Evolutionary conservation across 176 grass and related monocot species (phyloP).

Genomic region (Pontederia paniculata): DNA sequence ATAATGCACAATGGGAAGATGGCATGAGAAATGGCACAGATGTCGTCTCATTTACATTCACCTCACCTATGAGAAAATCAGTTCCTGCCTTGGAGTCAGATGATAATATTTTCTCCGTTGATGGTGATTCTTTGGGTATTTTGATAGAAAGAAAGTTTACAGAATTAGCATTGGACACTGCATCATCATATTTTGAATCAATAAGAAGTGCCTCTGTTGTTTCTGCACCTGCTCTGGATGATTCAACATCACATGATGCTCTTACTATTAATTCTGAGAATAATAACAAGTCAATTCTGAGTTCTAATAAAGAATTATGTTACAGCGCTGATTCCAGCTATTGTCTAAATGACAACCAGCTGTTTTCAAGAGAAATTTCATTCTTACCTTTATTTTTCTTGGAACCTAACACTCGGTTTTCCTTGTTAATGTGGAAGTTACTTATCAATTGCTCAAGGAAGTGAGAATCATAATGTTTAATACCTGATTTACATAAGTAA

Average conservation of each 20-base stretch:
- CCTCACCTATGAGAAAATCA: slow-evolving; percentile 69
- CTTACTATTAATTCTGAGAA: too few relatives aligned
- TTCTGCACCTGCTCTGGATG: slow-evolving; percentile 25
- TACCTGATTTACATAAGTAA: too few relatives aligned
- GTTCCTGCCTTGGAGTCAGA: slow-evolving; percentile 6
- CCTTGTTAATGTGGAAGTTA: too few relatives aligned
- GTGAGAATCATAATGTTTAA: too few relatives aligned
- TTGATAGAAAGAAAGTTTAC: slow-evolving; percentile 78
- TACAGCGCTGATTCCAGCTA: too few relatives aligned
- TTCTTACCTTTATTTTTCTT: too few relatives aligned
- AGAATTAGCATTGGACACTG: slow-evolving; percentile 47
- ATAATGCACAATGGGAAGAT: slow-evolving; percentile 34
- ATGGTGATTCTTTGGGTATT: slow-evolving; percentile 74
- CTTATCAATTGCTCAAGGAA: too few relatives aligned
- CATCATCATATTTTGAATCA: slow-evolving; percentile 51
- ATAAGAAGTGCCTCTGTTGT: slow-evolving; percentile 17
- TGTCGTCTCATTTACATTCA: slow-evolving; percentile 95
- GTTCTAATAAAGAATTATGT: too few relatives aligned
- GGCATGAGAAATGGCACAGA: slow-evolving; percentile 50
- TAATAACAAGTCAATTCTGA: too few relatives aligned
- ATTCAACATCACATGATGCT: not conserved
- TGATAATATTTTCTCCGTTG: slow-evolving; percentile 14
- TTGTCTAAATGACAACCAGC: too few relatives aligned
- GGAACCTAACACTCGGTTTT: too few relatives aligned
- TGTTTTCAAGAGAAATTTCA: too few relatives aligned